phyloP scores from a whole-genome alignment of 164 flowering plant genomes.

The Vitis amurensis region DNA sequence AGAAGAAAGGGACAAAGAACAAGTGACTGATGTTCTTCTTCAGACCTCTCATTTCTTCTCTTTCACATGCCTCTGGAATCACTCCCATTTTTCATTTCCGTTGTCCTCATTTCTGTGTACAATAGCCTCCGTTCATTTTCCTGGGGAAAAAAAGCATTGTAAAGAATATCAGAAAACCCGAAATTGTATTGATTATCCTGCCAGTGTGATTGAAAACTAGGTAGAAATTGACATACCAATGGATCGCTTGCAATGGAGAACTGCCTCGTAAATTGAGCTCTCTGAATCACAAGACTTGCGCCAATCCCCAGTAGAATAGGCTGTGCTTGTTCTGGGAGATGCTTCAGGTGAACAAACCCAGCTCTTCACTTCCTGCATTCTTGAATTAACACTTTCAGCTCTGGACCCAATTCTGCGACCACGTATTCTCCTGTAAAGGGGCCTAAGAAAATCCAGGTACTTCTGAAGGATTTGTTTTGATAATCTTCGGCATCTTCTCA shows the following conservation, averaged over 20 bases:
- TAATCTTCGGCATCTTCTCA: slow-evolving; percentile 38
- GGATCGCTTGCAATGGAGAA: slow-evolving; percentile 69
- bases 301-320: slow-evolving; percentile 44
- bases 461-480: slow-evolving; percentile 39
- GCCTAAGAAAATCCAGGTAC: slow-evolving; percentile 47
- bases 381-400: slow-evolving; percentile 11
- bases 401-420: slow-evolving; percentile 21
- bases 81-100: neutral
- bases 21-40: slow-evolving; percentile 20
- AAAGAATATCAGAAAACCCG: neutral
- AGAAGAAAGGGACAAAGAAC: slow-evolving; percentile 20
- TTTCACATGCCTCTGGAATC: slow-evolving; percentile 10
- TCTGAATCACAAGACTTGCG: slow-evolving; percentile 64
- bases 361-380: slow-evolving; percentile 17
- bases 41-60: slow-evolving; percentile 17
- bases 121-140: slow-evolving; percentile 26
- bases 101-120: slow-evolving; percentile 1
- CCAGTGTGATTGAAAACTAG: no score
- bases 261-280: slow-evolving; percentile 70
- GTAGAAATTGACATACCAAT: slow-evolving; percentile 29
- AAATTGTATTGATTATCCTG: neutral
- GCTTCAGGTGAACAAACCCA: slow-evolving; percentile 30
- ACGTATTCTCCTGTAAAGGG: slow-evolving; percentile 31
- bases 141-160: slow-evolving; percentile 15
- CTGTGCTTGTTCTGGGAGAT: slow-evolving; percentile 48